These are phyloP conservation scores for Aegilops longissima DNA, from an alignment of 176 grass and related monocot genomes.

Conservation along the genomic window DNA sequence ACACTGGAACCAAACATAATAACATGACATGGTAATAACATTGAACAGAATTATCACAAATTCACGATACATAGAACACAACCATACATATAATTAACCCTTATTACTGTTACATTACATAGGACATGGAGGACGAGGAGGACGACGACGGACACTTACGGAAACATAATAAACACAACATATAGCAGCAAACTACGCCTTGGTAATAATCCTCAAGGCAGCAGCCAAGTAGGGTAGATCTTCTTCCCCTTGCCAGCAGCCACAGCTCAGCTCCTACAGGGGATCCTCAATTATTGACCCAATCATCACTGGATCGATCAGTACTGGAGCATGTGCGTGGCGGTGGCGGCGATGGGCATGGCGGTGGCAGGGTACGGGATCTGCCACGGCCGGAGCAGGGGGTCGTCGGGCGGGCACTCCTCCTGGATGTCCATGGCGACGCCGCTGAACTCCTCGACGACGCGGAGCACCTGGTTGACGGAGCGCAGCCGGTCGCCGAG, in stretches of 20 bases:
- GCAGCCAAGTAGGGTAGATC: constrained; percentile 5
- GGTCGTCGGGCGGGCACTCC: constrained; percentile 52
- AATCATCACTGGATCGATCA: background rate
- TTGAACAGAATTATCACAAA: background rate
- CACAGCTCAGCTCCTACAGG: background rate
- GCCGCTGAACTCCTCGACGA: constrained; percentile 74
- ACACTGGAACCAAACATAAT: background rate
- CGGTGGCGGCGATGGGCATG: constrained; percentile 60
- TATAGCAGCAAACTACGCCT: constrained; percentile 38
- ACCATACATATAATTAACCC: background rate
- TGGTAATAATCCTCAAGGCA: constrained; percentile 22
- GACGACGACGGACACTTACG: constrained; percentile 13
- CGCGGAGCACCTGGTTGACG: constrained; percentile 70
- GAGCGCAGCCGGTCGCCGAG: constrained; percentile 73
- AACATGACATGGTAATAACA: background rate
- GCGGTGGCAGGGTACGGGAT: constrained; percentile 50
- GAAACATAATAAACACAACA: constrained; percentile 21
- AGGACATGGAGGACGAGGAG: background rate
- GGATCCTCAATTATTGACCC: background rate
- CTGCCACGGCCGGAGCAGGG: constrained; percentile 74
- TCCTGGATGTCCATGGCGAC: constrained; percentile 88
- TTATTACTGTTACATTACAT: constrained; percentile 36
- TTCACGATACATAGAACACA: constrained; percentile 25
- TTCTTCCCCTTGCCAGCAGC: constrained; percentile 7
- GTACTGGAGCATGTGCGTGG: constrained; percentile 56